A percentile compares a stretch with the other conserved stretches of the same genome.
Evolutionary conservation across 169 alveolate genomes (phyloP).

Genomic region (Condylostoma magnum): DNA sequence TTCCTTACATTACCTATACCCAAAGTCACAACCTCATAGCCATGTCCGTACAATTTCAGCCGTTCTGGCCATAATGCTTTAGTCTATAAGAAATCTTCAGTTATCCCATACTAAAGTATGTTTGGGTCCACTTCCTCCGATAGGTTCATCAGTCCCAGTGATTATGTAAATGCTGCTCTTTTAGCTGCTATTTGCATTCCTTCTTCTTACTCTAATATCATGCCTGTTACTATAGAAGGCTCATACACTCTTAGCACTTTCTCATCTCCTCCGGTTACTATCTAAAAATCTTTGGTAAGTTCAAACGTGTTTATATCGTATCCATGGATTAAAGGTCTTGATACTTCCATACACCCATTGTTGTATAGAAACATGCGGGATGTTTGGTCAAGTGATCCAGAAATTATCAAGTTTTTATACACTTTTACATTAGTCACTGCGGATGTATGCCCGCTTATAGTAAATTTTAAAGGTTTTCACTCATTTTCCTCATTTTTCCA

Average conservation of each 20-base stretch:
- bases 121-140: background rate
- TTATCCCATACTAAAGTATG: background rate
- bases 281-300: background rate
- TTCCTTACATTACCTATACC: slow-evolving; percentile 60
- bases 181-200: background rate
- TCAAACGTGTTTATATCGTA: slow-evolving; percentile 48
- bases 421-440: slow-evolving; percentile 69
- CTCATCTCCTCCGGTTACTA: slow-evolving; percentile 78
- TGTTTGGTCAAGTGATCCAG: slow-evolving; percentile 71
- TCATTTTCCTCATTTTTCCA: slow-evolving; percentile 55
- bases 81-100: slow-evolving; percentile 66
- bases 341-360: slow-evolving; percentile 46
- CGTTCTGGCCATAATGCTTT: slow-evolving; percentile 79
- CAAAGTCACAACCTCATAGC: slow-evolving; percentile 63
- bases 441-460: slow-evolving; percentile 72
- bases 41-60: slow-evolving; percentile 77
- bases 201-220: background rate
- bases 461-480: slow-evolving; percentile 43
- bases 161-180: slow-evolving; percentile 3
- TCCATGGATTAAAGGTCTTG: slow-evolving; percentile 71
- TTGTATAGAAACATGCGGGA: slow-evolving; percentile 51
- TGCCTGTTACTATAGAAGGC: slow-evolving; percentile 41
- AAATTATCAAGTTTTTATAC: slow-evolving; percentile 45
- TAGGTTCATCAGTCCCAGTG: slow-evolving; percentile 8
- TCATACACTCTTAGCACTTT: slow-evolving; percentile 69